Evolutionary conservation across 2,329 filamentous ascomycete genomes (phyloP).

Genomic region (Macrophomina pseudophaseolina): DNA sequence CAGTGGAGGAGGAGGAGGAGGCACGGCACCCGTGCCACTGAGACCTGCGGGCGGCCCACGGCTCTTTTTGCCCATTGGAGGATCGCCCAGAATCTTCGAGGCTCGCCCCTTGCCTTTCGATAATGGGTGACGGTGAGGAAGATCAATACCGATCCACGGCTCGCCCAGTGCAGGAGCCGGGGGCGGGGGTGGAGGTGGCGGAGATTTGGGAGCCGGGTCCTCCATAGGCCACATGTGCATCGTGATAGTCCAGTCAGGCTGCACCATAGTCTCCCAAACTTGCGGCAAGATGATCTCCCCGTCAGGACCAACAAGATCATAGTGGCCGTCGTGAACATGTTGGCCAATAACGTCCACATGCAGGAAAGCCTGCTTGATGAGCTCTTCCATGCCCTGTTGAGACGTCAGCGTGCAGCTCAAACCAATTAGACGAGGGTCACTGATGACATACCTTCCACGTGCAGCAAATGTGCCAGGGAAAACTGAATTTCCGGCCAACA

Average conservation of each 20-base stretch:
- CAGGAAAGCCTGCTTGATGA: slow-evolving; percentile 57
- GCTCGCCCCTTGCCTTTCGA: slow-evolving; percentile 20
- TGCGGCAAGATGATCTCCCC: slow-evolving; percentile 56
- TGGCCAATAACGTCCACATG: slow-evolving; percentile 53
- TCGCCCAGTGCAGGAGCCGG: slow-evolving; percentile 5
- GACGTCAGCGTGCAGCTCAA: not conserved
- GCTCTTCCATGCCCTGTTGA: slow-evolving; percentile 52
- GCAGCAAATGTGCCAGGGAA: slow-evolving; percentile 83
- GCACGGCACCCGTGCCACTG: slow-evolving; percentile 24
- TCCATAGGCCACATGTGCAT: slow-evolving; percentile 58
- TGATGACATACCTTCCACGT: slow-evolving; percentile 74
- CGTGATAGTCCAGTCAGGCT: slow-evolving; percentile 54
- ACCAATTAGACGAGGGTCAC: not conserved
- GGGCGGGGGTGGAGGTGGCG: slow-evolving; percentile 16
- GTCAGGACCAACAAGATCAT: slow-evolving; percentile 55
- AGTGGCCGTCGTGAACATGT: slow-evolving; percentile 53
- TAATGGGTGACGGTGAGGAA: slow-evolving; percentile 12
- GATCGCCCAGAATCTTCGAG: slow-evolving; percentile 13
- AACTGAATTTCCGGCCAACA: slow-evolving; percentile 88
- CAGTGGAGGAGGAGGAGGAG: slow-evolving; percentile 29
- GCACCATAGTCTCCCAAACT: slow-evolving; percentile 54
- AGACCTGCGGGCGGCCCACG: slow-evolving; percentile 23
- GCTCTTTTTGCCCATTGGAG: slow-evolving; percentile 28
- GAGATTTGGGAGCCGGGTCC: slow-evolving; percentile 34
- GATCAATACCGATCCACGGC: slow-evolving; percentile 18